phyloP scores from a whole-genome alignment of 1,284 basidiomycete genomes.

The Kwoniella shivajii region DNA sequence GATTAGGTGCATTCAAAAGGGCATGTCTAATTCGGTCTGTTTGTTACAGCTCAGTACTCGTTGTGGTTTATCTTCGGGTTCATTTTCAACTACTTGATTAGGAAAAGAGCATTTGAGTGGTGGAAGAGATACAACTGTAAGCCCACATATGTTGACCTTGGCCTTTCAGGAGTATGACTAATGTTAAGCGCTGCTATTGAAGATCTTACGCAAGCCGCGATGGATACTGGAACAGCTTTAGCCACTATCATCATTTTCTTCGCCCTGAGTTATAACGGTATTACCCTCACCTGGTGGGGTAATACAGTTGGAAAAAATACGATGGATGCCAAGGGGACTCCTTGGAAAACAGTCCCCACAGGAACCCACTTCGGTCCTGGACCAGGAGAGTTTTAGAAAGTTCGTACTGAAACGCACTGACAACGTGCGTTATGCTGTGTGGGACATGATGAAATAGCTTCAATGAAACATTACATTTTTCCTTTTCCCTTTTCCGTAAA shows the following conservation, averaged over 20 bases:
- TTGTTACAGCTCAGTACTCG: conserved; percentile 46
- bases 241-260: conserved; percentile 48
- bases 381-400: conserved; percentile 29
- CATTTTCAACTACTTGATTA: conserved; percentile 50
- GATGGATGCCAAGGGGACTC: conserved; percentile 20
- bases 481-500: no score
- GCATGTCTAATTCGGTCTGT: conserved; percentile 35
- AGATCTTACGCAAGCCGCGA: conserved; percentile 39
- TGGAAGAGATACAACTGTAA: conserved; percentile 57
- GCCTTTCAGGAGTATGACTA: neutral
- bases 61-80: conserved; percentile 60
- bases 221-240: conserved; percentile 51
- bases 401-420: no score
- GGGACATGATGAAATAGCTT: no score
- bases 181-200: conserved; percentile 23
- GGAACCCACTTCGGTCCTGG: conserved; percentile 29
- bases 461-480: no score
- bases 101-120: conserved; percentile 41
- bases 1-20: neutral
- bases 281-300: conserved; percentile 30
- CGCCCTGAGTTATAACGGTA: conserved; percentile 35
- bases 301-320: conserved; percentile 30
- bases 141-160: neutral
- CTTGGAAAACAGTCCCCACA: conserved; percentile 20
- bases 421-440: no score